Base-by-base conservation (phyloP, 2,329 filamentous ascomycete species). In the Neophaeococcomyces aloes region DNA sequence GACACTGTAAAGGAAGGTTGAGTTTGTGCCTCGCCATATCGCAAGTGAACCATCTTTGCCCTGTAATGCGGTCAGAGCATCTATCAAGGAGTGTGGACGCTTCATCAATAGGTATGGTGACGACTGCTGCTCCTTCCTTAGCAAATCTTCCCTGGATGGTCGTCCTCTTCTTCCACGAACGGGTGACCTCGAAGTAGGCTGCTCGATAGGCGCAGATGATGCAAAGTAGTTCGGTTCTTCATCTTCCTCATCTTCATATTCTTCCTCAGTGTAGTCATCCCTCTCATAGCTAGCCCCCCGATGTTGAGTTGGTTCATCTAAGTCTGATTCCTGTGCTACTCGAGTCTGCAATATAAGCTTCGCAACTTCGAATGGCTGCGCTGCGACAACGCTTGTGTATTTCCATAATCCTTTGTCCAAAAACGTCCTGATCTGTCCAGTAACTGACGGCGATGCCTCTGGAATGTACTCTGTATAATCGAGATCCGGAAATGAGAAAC, bases 301-400 rank as follows among this genome's bases (percentile, higher is more conserved):
- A 10, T 35, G 10, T 5, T 30, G 41, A 15, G 40, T 30, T 5
- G 34, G 31, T 7, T 48, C 43, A 14, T 46, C 45, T 27, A 46
- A 55, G 51, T 59, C 43, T 55, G 55, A 40, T 55, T 54, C 54
- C 23, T 61, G 56, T 18, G 59, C 60, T 41, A 76, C 65, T 51
- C 76, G 78, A 40, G 87, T 78, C 65, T 98, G 91, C 55, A 98
- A 67, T 44, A 96, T 77, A 11, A 82, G 91, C 73, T 95, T 96
- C 58, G 89, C 87, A 46, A 95, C 88, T 69, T 96, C 91, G 62
- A 98, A 96, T 11, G 91, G 91, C 65, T 98, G 91, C 42, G 86
- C 83, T 60, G 94, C 80, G 57, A 96, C 65, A 18, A 94, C 81
- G 46, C 82, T 86, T 11, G 81, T 83, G 66, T 98, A 98, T 60